Evolutionary conservation across 164 flowering plant genomes (phyloP).

Genomic region (Vitis labrusca): DNA sequence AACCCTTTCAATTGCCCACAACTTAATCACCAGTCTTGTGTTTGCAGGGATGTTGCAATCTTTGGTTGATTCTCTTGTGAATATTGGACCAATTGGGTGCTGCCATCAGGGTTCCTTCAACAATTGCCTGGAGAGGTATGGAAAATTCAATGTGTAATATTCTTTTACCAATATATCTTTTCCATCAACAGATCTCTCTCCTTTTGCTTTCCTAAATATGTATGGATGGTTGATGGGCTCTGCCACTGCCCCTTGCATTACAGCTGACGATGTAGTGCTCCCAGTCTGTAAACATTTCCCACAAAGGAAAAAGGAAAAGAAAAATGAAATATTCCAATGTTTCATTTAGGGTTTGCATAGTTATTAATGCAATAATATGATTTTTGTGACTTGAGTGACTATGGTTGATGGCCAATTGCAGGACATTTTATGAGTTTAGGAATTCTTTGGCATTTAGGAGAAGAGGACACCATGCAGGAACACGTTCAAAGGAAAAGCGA

Average conservation of each 20-base stretch:
- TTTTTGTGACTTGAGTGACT: too few relatives aligned
- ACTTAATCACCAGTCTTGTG: not conserved
- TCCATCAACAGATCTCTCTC: not conserved
- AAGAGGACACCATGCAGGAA: too few relatives aligned
- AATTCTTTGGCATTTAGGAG: too few relatives aligned
- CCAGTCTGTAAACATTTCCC: too few relatives aligned
- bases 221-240: not conserved
- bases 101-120: not conserved
- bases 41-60: not conserved
- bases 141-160: not conserved
- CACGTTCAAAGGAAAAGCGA: too few relatives aligned
- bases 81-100: not conserved
- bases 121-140: not conserved
- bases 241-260: not conserved
- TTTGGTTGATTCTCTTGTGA: not conserved
- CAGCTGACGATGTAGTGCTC: not conserved
- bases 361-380: too few relatives aligned
- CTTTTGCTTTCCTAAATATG: not conserved
- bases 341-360: too few relatives aligned
- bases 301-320: too few relatives aligned
- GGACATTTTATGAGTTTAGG: too few relatives aligned
- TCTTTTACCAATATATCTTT: not conserved
- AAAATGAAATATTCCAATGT: too few relatives aligned
- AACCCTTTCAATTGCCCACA: not conserved
- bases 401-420: too few relatives aligned